These are phyloP conservation scores for Metarhizium brunneum DNA, from an alignment of 2,329 filamentous ascomycete species.

Conservation along the genomic window DNA sequence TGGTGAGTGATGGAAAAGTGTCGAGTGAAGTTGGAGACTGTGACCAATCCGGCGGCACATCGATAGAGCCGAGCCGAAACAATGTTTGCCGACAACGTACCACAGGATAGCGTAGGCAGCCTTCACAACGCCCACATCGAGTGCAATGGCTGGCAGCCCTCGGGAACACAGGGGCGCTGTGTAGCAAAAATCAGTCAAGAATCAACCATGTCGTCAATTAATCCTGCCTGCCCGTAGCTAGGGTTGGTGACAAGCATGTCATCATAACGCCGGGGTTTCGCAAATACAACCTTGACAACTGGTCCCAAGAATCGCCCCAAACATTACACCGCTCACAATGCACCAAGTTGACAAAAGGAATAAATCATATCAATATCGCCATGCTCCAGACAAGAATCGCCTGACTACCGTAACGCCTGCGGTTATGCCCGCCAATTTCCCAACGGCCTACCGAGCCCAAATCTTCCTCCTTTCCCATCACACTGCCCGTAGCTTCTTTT, in stretches of 20 bases:
- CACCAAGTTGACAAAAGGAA: constrained; percentile 10
- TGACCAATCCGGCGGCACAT: too few relatives aligned
- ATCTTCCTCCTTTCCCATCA: not conserved
- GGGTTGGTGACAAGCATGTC: not conserved
- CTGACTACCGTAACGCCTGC: constrained; percentile 22
- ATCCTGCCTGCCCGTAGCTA: not conserved
- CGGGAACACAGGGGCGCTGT: not conserved
- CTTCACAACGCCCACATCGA: too few relatives aligned
- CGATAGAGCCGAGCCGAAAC: too few relatives aligned
- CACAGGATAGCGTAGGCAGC: too few relatives aligned
- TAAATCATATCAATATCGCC: constrained; percentile 22
- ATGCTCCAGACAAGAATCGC: constrained; percentile 22
- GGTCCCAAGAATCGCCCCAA: not conserved
- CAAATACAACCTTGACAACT: not conserved
- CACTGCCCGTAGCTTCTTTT: not conserved
- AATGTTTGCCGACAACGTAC: too few relatives aligned
- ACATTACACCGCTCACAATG: constrained; percentile 4
- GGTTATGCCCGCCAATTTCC: constrained; percentile 9
- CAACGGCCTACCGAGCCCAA: constrained; percentile 2
- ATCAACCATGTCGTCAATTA: not conserved
- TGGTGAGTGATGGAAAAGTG: too few relatives aligned
- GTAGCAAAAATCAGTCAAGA: not conserved
- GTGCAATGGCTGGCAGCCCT: too few relatives aligned
- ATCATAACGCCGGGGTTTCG: not conserved
- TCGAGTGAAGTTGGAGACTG: too few relatives aligned